These are phyloP conservation scores for Moricandia arvensis DNA, from an alignment of 345 rosid species.

Conservation along the genomic window DNA sequence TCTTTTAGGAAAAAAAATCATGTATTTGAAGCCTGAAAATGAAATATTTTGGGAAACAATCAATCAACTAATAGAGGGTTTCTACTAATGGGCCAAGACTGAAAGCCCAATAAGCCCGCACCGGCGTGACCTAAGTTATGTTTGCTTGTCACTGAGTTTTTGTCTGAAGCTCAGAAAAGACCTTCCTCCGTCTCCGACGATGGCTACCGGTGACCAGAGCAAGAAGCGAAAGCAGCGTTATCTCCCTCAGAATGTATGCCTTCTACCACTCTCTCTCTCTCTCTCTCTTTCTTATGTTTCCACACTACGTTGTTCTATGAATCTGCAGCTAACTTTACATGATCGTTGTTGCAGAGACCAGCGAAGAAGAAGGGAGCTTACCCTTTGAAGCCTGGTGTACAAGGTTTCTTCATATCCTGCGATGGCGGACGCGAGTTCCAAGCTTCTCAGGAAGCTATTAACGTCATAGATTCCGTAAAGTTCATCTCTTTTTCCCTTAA, in stretches of 20 bases:
- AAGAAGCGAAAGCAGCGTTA: conserved; percentile 78
- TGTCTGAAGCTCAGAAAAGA: neutral
- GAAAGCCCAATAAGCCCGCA: conserved; percentile 2
- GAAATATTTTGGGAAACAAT: neutral
- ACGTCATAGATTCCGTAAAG: conserved; percentile 80
- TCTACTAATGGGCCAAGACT: neutral
- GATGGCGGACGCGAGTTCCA: conserved; percentile 34
- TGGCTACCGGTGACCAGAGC: conserved; percentile 50
- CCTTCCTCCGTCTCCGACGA: conserved; percentile 24
- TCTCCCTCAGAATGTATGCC: conserved; percentile 64
- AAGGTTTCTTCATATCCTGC: conserved; percentile 48
- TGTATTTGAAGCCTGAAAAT: neutral
- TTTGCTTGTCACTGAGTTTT: neutral
- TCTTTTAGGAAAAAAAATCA: neutral
- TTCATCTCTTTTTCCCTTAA: neutral
- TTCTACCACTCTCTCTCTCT: too few species aligned
- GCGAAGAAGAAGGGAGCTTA: conserved; percentile 85
- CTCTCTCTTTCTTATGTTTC: neutral
- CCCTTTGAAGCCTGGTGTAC: conserved; percentile 80
- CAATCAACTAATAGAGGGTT: neutral
- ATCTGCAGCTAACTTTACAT: neutral
- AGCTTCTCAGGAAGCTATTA: conserved; percentile 72
- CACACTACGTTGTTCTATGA: neutral
- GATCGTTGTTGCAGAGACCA: conserved; percentile 49
- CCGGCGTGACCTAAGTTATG: conserved; percentile 1